A percentile compares a stretch with the other conserved stretches of the same genome.
Conservation (phyloP, 306 rosid species). For the Prunus armeniaca region DNA sequence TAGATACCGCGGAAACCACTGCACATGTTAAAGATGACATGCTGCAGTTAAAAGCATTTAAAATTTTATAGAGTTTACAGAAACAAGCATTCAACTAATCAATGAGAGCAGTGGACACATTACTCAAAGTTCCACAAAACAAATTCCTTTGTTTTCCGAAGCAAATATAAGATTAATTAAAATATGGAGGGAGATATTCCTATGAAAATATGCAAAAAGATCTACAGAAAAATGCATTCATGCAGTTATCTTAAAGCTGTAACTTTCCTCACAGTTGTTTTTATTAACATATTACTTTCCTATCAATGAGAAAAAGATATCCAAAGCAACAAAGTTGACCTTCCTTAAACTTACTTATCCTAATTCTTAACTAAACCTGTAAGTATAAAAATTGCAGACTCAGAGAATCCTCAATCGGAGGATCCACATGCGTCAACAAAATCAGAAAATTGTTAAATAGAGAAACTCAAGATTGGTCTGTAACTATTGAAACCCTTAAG, state of each 20-base stretch:
- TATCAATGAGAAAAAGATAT: too few relatives aligned
- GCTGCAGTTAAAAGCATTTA: neutral
- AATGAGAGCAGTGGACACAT: neutral
- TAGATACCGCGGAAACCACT: constrained; percentile 96
- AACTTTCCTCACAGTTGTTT: neutral
- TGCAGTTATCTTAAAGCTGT: neutral
- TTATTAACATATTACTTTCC: too few relatives aligned
- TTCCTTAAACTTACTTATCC: neutral
- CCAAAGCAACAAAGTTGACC: too few relatives aligned
- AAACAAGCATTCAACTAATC: neutral
- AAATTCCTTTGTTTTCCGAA: neutral
- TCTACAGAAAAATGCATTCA: neutral
- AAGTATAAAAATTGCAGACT: neutral
- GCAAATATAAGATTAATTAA: neutral
- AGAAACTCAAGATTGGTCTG: neutral
- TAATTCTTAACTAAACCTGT: neutral
- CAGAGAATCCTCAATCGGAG: neutral
- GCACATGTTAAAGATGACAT: constrained; percentile 22
- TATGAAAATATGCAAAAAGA: neutral
- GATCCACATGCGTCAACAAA: neutral
- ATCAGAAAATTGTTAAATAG: neutral
- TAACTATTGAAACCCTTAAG: neutral
- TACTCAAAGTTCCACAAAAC: neutral
- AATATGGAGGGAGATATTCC: neutral
- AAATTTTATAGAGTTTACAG: neutral